These are phyloP conservation scores for Phytophthora quininea DNA, from an alignment of 352 stramenopile species.

Conservation along the genomic window DNA sequence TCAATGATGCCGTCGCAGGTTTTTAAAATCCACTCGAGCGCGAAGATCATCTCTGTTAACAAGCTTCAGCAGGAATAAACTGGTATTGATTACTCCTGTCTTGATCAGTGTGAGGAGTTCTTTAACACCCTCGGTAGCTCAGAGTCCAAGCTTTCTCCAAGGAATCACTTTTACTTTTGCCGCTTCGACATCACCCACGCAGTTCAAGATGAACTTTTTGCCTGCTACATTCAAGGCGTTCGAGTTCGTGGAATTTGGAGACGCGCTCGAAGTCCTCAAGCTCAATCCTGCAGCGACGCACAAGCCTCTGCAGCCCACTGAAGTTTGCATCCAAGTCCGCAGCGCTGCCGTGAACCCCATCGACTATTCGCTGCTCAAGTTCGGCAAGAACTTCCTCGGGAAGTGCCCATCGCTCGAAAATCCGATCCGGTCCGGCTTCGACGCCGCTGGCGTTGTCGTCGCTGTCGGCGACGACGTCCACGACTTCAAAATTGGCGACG, in stretches of 20 bases:
- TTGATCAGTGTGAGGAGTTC: no score
- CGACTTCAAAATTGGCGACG: slow-evolving; percentile 31
- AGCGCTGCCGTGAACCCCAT: slow-evolving; percentile 35
- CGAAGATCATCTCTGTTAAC: no score
- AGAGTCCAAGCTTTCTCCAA: no score
- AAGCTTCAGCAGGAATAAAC: no score
- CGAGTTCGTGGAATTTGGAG: slow-evolving; percentile 26
- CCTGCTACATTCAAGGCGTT: slow-evolving; percentile 33
- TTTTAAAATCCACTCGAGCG: no score
- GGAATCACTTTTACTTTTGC: not conserved
- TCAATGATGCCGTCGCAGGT: no score
- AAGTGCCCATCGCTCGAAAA: not conserved
- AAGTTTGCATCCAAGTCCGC: slow-evolving; percentile 25
- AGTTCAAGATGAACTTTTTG: slow-evolving; percentile 11
- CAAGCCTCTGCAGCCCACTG: slow-evolving; percentile 18
- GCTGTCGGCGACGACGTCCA: slow-evolving; percentile 26
- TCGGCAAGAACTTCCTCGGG: slow-evolving; percentile 7
- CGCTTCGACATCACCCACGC: not conserved
- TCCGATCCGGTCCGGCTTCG: slow-evolving; percentile 12
- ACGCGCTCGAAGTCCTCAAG: slow-evolving; percentile 26
- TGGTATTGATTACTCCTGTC: no score
- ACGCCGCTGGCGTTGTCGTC: slow-evolving; percentile 18
- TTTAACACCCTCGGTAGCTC: no score
- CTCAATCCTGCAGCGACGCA: slow-evolving; percentile 17
- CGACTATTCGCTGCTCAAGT: slow-evolving; percentile 40